phyloP scores from a whole-genome alignment of 139 green algal genomes.

The Chlorella sp. region DNA sequence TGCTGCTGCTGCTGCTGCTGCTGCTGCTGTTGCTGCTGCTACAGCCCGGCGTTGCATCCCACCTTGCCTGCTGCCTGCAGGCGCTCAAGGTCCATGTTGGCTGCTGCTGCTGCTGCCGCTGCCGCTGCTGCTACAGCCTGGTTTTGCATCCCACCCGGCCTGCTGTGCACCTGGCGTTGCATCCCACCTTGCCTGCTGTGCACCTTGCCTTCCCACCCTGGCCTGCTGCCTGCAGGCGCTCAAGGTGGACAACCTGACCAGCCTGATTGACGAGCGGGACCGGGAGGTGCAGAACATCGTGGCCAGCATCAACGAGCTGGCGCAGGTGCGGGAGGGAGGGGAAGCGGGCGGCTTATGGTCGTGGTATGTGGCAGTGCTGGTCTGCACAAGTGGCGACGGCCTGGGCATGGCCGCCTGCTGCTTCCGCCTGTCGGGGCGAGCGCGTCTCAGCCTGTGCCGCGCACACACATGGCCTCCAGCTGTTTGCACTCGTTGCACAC shows the following conservation, averaged over 20 bases:
- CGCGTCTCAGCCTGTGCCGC: no score
- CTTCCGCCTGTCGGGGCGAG: no score
- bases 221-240: constrained; percentile 38
- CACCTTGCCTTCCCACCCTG: no score
- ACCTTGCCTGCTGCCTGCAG: background rate
- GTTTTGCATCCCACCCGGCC: no score
- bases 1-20: background rate
- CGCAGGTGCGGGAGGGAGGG: constrained; percentile 36
- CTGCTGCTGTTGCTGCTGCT: background rate
- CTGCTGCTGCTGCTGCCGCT: background rate
- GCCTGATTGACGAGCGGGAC: constrained; percentile 81
- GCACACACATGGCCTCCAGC: no score
- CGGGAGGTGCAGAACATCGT: constrained; percentile 87
- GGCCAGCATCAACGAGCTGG: constrained; percentile 81
- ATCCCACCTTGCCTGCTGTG: background rate
- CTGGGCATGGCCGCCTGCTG: no score
- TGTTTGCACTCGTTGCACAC: no score
- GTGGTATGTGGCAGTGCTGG: no score
- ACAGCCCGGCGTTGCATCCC: background rate
- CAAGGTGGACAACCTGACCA: constrained; percentile 51
- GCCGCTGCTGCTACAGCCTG: no score
- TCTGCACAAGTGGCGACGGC: no score
- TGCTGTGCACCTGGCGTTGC: no score
- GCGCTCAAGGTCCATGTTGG: no score
- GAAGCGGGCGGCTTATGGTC: background rate